Evolutionary conservation across 225 moss, liverwort and hornwort species (phyloP), one percentile per base, ranked within the genome.

Genomic region (Rhytidiadelphus loreus): DNA sequence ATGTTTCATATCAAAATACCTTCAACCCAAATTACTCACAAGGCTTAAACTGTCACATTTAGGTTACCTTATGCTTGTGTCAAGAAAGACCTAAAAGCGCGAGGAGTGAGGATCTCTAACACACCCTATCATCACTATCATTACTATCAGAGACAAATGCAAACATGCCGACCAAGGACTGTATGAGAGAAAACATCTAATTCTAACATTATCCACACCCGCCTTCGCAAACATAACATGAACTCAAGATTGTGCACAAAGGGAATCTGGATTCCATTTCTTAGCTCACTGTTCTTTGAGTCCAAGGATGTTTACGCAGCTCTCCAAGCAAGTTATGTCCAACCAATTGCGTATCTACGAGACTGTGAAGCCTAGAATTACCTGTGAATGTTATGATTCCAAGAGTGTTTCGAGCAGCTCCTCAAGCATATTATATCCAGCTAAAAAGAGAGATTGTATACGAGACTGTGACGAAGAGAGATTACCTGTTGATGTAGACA

Each of bases 401-500:
- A 53, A 55, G 55, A 13, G 69, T 55, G 39, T 69, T 55, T 64
- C 82, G 37, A 82, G 64, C 62, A 64, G 50, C 37, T 50, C 33
- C 48, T 81, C 64, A 24, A 59, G 43, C 43, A 59, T 59, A 41
- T 41, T 39, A 29, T 26, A 41, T 29, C 59, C 59, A 58, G 12
- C 13, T 59, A 20, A 43, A 58, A 30, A 41, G 80, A 59, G 48
- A 35, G 25, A 64, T 63, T 61, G 29, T 13, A 26, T 18, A 52
- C 50, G 55, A 69, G 48, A 46, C 8, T 46, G 53, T 39, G 68
- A 83, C 29, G 68, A 50, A 69, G 74, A 35, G 60, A 70, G 83
- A 60, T 71, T 46, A 93, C 93, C 91, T 93, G 81, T 93, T 88
- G 80, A 97, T 96, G 92, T 96, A 96, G 55, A 95, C 85, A 85